Base-by-base conservation (phyloP, 441 rosid species). In the Raphanus hybrid region DNA sequence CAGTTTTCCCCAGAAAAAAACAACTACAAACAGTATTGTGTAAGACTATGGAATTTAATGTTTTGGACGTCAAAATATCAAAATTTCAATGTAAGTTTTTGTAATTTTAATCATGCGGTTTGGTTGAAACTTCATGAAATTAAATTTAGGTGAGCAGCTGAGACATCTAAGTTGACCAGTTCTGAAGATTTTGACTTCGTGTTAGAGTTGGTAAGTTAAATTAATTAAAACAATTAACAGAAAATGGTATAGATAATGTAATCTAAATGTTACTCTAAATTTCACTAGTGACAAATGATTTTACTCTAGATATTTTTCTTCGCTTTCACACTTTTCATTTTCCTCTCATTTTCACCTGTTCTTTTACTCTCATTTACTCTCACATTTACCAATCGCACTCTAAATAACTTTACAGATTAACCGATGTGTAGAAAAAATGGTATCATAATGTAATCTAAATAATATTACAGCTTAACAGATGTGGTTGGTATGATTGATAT, bases 141-240 rank as follows among this genome's bases (percentile, higher is more conserved):
- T 11, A 14, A 64, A 32, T 43, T 20, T 62, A 62, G 74, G 64
- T 67, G 78, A 57, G 67, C 78, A 35, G 82, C 61, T 70, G 68
- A 79, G 82, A 81, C 82, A 81, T 78, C 80, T 61, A 29, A 60
- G 64, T 67, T 79, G 84, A 81, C 84, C 60, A 26, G 50, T 71
- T 32, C 43, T 64, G 23, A 41, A 34, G n/a, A 23, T n/a, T 59
- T 41, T 43, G 75, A 73, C 77, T 54, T 26, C 70, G 74, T 52
- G 52, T 61, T 59, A 60, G 23, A 45, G 68, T 72, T 61, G 64
- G 41, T 78, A 72, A 67, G 58, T 78, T 16, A 9, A 8, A 45
- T 15, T 10, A 45, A 14, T 60, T 26, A 20, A 8, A 59, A 3
- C 5, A 18, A 59, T 23, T 14, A 18, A 37, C 73, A 39, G 5